Evolutionary conservation across 768 basidiomycete species (phyloP), one percentile per base, ranked within the genome.

Genomic region (Leccinum imitatum): DNA sequence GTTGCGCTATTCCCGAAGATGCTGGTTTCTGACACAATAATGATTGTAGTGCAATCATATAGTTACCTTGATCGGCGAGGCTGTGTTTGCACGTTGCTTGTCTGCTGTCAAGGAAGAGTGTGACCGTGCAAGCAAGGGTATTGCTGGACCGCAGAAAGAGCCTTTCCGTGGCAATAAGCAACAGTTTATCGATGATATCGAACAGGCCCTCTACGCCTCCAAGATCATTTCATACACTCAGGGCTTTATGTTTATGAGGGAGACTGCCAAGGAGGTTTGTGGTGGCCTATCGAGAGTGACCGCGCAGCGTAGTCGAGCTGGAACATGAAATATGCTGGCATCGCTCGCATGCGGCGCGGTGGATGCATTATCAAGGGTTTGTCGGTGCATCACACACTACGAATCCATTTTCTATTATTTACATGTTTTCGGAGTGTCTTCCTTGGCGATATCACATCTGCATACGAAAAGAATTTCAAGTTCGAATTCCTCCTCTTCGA

Each of bases 221-320:
- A 99, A 99, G 84, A 95, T 99, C 76, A 96, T 98, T 70, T 98
- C 96, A 31, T 99, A 99, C 82, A 93, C 96, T 5, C 97, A 99
- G 78, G 97, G 97, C 65, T 99, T 98, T 83, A 96, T 99, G 87
- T 86, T 99, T 71, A 97, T 99, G 95, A 84, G 97, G 65, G 91
- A 98, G 78, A 95, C 95, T 53, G 97, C 95, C 48, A 93, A 93
- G 76, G 95, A 97, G 83, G 89, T 87, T 51, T 58, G 76, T 68
- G 46, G 52, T 58, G 2, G 46, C 11, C 44, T 48, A 17, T 58
- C 10, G 39, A 52, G 33, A 56, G n/a, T 19, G 9, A 25, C 50
- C 46, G 35, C 37, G 33, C 14, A 35, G 17, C 47, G 3, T 35
- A 91, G 89, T 71, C 90, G 67, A 74, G 71, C 64, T 99, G 96